phyloP scores from a whole-genome alignment of 1,139 yeast species.

The Yamadazyma spencermartinsiae region DNA sequence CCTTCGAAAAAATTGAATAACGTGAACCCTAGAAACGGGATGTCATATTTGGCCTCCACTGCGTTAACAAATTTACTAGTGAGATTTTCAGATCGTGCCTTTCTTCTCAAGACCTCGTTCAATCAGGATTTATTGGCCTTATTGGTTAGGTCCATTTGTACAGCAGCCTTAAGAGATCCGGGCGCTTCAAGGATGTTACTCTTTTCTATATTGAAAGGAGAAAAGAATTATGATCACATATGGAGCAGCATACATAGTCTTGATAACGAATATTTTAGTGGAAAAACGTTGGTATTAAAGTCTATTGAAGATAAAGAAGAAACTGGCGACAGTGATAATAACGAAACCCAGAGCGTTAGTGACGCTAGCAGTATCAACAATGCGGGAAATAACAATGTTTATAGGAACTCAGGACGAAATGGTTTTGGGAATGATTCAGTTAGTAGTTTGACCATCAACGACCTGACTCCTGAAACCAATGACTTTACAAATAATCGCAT shows the following conservation, averaged over 20 bases:
- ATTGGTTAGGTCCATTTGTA: constrained; percentile 53
- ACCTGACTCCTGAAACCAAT: background rate
- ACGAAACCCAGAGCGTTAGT: constrained; percentile 3
- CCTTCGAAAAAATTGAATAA: constrained; percentile 30
- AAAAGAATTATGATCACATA: constrained; percentile 33
- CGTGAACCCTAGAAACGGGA: constrained; percentile 41
- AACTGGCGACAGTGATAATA: constrained; percentile 14
- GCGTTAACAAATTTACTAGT: constrained; percentile 55
- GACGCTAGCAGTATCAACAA: background rate
- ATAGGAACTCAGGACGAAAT: background rate
- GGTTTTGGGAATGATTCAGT: constrained; percentile 9
- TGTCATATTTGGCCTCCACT: constrained; percentile 63
- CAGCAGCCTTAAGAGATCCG: constrained; percentile 50
- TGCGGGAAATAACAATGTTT: constrained; percentile 1
- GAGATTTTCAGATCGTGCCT: constrained; percentile 42
- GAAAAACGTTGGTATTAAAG: constrained; percentile 19
- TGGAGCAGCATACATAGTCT: constrained; percentile 34
- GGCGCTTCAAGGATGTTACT: constrained; percentile 55
- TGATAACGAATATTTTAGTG: constrained; percentile 28
- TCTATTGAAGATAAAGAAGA: constrained; percentile 19
- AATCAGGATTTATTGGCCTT: constrained; percentile 63
- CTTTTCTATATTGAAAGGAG: constrained; percentile 53
- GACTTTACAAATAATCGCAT: background rate
- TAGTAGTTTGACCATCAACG: constrained; percentile 9
- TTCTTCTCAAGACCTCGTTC: constrained; percentile 43